phyloP scores from a whole-genome alignment of 2,329 filamentous ascomycete genomes.

The Trichoderma lentiforme region DNA sequence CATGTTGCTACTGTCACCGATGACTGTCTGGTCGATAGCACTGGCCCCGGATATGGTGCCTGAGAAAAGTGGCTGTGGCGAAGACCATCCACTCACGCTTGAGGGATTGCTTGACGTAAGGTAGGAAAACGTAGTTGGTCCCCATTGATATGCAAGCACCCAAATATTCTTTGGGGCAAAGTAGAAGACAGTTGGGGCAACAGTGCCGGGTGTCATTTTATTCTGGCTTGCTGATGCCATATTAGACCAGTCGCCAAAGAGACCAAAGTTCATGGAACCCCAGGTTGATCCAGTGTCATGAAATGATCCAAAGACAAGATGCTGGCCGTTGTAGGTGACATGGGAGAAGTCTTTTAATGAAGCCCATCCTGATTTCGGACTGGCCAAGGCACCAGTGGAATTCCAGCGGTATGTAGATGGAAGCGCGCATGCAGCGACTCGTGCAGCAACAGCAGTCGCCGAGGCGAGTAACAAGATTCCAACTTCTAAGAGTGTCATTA shows the following conservation, averaged over 20 bases:
- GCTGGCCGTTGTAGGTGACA: slow-evolving; percentile 4
- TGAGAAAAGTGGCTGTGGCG: background rate
- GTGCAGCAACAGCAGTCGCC: background rate
- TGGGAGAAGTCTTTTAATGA: slow-evolving; percentile 1
- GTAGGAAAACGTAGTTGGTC: slow-evolving; percentile 1
- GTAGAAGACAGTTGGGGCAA: background rate
- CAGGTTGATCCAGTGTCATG: background rate
- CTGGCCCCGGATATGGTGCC: background rate
- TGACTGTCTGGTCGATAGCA: slow-evolving; percentile 3
- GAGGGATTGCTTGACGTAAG: background rate
- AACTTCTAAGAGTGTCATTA: background rate
- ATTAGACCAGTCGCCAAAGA: background rate
- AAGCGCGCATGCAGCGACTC: background rate
- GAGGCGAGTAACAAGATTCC: background rate
- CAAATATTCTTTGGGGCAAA: background rate
- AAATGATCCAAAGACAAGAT: background rate
- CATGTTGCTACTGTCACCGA: slow-evolving; percentile 1
- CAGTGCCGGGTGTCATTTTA: background rate
- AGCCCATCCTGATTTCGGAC: background rate
- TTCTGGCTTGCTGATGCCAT: slow-evolving; percentile 3
- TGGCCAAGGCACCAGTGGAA: background rate
- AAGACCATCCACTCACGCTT: background rate
- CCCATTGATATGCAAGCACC: slow-evolving; percentile 8
- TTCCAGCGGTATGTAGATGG: slow-evolving; percentile 7
- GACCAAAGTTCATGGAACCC: slow-evolving; percentile 1